These are phyloP conservation scores for Lactifluus subvellereus DNA, from an alignment of 768 basidiomycete genomes.

Conservation along the genomic window DNA sequence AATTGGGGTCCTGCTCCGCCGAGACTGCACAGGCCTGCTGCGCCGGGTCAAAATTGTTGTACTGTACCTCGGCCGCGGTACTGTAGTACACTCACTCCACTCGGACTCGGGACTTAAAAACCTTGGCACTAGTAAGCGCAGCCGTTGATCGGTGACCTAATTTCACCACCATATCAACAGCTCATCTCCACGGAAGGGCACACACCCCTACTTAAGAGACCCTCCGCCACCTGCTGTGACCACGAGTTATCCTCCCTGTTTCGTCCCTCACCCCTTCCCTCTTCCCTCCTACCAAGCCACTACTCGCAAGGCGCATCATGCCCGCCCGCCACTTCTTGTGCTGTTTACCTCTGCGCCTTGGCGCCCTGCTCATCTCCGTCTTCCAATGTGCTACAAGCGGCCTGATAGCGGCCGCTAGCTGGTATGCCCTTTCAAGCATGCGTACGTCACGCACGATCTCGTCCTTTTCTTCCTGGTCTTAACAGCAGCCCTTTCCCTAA, in stretches of 20 bases:
- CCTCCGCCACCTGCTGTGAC: neutral
- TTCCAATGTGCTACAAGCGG: constrained; percentile 6
- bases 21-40: too few relatives aligned
- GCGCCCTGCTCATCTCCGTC: constrained; percentile 19
- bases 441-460: constrained; percentile 5
- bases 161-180: neutral
- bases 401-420: constrained; percentile 12
- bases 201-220: neutral
- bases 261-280: neutral
- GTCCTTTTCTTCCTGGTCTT: neutral
- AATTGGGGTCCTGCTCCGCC: too few relatives aligned
- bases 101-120: too few relatives aligned
- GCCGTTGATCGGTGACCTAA: neutral
- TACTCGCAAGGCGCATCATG: neutral
- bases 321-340: constrained; percentile 21
- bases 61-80: too few relatives aligned
- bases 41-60: too few relatives aligned
- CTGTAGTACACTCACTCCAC: too few relatives aligned
- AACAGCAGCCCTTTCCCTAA: neutral
- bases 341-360: constrained; percentile 23
- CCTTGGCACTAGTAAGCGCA: neutral
- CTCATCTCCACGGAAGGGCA: neutral
- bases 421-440: constrained; percentile 5
- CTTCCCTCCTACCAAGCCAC: neutral
- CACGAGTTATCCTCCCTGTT: neutral